Base-by-base conservation (phyloP, 2,329 filamentous ascomycete species). In the Sporothrix protearum region DNA sequence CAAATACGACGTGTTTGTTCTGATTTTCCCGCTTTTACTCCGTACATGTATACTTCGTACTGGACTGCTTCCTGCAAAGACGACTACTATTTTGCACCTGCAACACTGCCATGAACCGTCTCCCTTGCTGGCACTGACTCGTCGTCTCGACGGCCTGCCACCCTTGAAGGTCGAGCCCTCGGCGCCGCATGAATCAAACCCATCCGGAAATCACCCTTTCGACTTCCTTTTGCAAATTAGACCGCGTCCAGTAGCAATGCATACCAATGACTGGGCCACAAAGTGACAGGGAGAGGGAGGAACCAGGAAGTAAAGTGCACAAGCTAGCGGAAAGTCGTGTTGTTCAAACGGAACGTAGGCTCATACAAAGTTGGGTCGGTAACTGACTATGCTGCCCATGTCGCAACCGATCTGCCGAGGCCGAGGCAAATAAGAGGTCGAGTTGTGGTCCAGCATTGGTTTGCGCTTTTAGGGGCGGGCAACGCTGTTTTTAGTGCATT, bases 371-470 rank as follows among this genome's bases (percentile, higher is more conserved):
- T n/a, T n/a, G n/a, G 10, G 59, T 45, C 59, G 59, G 36, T 3
- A 45, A 28, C 22, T 42, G 22, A 45, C 7, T 63, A 45, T 63
- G 36, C 59, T 64, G 36, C 19, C 33, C 33, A 33, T 63, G 39
- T 39, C 33, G 33, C 59, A 64, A 45, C 59, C 59, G 59, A 64
- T 39, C 59, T 64, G 22, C 42, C 42, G 42, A 47, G 42, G 59
- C 59, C 59, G 36, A 42, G 59, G 59, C 59, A 64, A 63, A 57
- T 53, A 33, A 36, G 14, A 10, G 19, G 19, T 36, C 42, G 30
- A 59, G 4, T 4, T 39, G 55, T 22, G 30, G 55, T 59, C 19
- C 42, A 45, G 30, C 30, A 36, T 59, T 10, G 6, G 33, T 19
- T 19, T 47, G 42, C 42, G 39, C 5, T 42, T 42, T 42, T 42